Base-by-base conservation (phyloP, 108 stramenopile genomes). In the Seminavis robusta region DNA sequence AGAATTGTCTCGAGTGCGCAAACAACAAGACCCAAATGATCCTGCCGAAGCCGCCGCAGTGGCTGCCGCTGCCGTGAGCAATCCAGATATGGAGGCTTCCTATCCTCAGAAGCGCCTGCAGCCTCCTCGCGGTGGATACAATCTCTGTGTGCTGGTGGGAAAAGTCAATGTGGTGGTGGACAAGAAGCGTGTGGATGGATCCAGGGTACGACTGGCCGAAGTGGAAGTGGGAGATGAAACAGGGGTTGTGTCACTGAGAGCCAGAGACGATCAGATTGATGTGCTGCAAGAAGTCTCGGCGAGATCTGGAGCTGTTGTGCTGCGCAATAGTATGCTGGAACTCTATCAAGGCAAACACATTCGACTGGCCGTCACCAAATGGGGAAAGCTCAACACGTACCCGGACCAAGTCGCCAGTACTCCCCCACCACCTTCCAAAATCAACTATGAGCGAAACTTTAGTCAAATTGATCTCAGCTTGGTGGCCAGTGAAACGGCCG, bases 181-280 rank as follows among this genome's bases (percentile, higher is more conserved):
- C 60, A 92, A 92, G 53, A 36, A 50, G 20, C 69, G 90, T 23
- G 90, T 92, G 15, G 90, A 92, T 69, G 68, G 77, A 21, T 79
- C 86, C 17, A 61, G 86, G 21, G 84, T 92, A 13, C 72, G 84
- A 38, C 67, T 92, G 7, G 90, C 90, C 0, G 90, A 92, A 67
- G 83, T 87, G 8, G 79, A 78, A 57, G 79, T 92, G 0, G 90
- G 90, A 13, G 90, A 92, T 51, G 86, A 81, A 34, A 75, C 86
- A 3, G 90, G 90, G 2, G 72, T 60, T 23, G 78, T 85, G 10
- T 88, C 80, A 11, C 63, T 92, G n/a, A 70, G 90, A 19, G 90
- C 90, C 3, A 47, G 90, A 48, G 90, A 92, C 52, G 81, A 86
- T 2, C 90, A 92, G 50, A 92, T 92, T 39, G 82, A 88, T 46